phyloP scores from a whole-genome alignment of 352 stramenopile species.

The Phytophthora sp. region DNA sequence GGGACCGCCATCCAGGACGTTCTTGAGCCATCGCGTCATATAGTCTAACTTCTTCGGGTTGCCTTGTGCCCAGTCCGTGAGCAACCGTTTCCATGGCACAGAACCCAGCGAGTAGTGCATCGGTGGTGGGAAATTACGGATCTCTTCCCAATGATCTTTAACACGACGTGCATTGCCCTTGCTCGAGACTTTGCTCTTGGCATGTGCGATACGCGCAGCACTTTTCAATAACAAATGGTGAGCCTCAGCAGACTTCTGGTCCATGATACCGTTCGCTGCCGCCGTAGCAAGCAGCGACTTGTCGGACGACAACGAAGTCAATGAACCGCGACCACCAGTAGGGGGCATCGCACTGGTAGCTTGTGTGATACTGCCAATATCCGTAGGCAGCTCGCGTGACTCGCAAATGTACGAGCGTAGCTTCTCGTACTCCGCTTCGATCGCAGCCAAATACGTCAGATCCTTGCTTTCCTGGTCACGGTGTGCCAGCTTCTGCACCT shows the following conservation, averaged over 20 bases:
- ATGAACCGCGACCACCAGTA: constrained; percentile 28
- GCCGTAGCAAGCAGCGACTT: constrained; percentile 47
- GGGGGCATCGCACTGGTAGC: constrained; percentile 8
- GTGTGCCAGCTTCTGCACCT: constrained; percentile 87
- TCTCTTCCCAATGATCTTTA: constrained; percentile 91
- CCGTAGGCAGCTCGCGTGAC: constrained; percentile 69
- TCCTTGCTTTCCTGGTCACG: constrained; percentile 88
- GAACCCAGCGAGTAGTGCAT: constrained; percentile 88
- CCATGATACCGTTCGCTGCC: constrained; percentile 43
- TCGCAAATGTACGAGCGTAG: constrained; percentile 83
- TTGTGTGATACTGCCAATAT: constrained; percentile 64
- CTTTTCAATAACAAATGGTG: constrained; percentile 80
- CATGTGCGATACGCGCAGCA: constrained; percentile 62
- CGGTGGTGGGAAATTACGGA: constrained; percentile 80
- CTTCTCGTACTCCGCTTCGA: constrained; percentile 88
- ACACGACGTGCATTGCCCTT: constrained; percentile 83
- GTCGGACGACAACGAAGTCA: constrained; percentile 47
- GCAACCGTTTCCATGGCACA: constrained; percentile 85
- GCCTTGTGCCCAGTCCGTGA: constrained; percentile 87
- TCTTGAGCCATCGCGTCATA: constrained; percentile 91
- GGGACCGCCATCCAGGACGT: constrained; percentile 82
- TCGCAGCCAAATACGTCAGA: constrained; percentile 76
- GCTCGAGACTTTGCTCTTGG: constrained; percentile 71
- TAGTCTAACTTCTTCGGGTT: constrained; percentile 93
- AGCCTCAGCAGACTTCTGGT: constrained; percentile 65